phyloP scores from a whole-genome alignment of 495 filamentous ascomycete species.

The Thozetella sp. region DNA sequence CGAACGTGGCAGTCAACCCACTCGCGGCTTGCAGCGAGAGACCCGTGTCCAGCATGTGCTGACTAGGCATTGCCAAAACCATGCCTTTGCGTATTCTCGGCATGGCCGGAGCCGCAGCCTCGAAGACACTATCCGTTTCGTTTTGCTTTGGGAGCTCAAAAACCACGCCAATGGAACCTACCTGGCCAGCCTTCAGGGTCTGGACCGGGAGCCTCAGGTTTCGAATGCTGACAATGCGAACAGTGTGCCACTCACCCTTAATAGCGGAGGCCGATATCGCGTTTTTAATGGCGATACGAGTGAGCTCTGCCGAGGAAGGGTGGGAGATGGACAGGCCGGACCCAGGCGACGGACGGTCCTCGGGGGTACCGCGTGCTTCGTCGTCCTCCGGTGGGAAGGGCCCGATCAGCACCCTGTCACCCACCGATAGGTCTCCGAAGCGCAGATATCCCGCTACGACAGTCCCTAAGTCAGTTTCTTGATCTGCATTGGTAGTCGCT shows the following conservation, averaged over 20 bases:
- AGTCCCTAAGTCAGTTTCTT: conserved; percentile 41
- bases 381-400: conserved; percentile 64
- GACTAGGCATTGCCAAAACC: conserved; percentile 65
- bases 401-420: conserved; percentile 78
- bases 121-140: conserved; percentile 11
- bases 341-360: conserved; percentile 35
- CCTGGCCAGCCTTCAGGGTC: conserved; percentile 76
- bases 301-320: conserved; percentile 41
- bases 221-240: conserved; percentile 82
- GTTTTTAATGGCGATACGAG: conserved; percentile 36
- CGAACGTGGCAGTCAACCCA: conserved; percentile 52
- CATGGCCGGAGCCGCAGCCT: conserved; percentile 17
- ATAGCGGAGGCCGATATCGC: conserved; percentile 43
- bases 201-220: conserved; percentile 85
- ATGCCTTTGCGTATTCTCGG: conserved; percentile 79
- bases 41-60: conserved; percentile 46
- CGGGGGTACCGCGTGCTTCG: conserved; percentile 32
- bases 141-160: conserved; percentile 37
- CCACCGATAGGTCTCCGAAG: conserved; percentile 76
- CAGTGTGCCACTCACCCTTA: conserved; percentile 71
- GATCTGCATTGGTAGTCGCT: conserved; percentile 33
- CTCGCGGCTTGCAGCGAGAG: conserved; percentile 55
- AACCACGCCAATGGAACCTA: conserved; percentile 85
- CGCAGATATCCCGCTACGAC: conserved; percentile 84
- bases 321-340: conserved; percentile 41